Evolutionary conservation across 306 rosid genomes (phyloP).

Genomic region (Medicago arabica): DNA sequence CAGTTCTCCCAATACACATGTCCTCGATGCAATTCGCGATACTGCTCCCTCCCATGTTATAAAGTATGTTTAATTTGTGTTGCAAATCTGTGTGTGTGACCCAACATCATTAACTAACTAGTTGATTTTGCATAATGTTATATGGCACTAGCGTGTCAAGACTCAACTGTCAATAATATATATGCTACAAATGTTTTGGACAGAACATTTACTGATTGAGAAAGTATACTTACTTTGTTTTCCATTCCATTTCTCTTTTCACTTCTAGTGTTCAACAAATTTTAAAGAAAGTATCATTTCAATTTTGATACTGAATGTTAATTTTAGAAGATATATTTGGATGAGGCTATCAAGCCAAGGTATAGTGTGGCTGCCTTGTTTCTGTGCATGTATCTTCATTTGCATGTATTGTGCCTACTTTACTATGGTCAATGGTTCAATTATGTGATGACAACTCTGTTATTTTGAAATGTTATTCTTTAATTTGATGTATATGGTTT

Average conservation of each 20-base stretch:
- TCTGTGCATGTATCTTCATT: slow-evolving; percentile 16
- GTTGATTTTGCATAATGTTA: slow-evolving; percentile 4
- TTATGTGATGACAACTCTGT: slow-evolving; percentile 6
- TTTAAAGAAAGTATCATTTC: slow-evolving; percentile 18
- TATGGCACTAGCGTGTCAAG: slow-evolving; percentile 23
- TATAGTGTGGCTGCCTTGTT: slow-evolving; percentile 5
- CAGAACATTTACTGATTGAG: background rate
- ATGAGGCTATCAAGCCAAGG: slow-evolving; percentile 7
- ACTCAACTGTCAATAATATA: background rate
- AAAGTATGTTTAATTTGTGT: slow-evolving; percentile 55
- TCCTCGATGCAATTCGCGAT: slow-evolving; percentile 92
- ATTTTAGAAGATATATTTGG: slow-evolving; percentile 1
- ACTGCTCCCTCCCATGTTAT: slow-evolving; percentile 87
- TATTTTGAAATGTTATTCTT: slow-evolving; percentile 31
- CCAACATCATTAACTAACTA: background rate
- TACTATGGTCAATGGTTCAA: background rate
- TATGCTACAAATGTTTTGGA: slow-evolving; percentile 10
- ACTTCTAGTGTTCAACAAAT: background rate
- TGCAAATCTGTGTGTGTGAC: slow-evolving; percentile 3
- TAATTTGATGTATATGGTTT: slow-evolving; percentile 17
- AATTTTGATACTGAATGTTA: slow-evolving; percentile 7
- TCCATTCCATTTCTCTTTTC: slow-evolving; percentile 3
- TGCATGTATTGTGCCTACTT: slow-evolving; percentile 20
- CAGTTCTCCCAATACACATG: slow-evolving; percentile 94
- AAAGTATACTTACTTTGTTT: slow-evolving; percentile 22